phyloP scores from a whole-genome alignment of 495 filamentous ascomycete species.

The Xylaria bambusicola region DNA sequence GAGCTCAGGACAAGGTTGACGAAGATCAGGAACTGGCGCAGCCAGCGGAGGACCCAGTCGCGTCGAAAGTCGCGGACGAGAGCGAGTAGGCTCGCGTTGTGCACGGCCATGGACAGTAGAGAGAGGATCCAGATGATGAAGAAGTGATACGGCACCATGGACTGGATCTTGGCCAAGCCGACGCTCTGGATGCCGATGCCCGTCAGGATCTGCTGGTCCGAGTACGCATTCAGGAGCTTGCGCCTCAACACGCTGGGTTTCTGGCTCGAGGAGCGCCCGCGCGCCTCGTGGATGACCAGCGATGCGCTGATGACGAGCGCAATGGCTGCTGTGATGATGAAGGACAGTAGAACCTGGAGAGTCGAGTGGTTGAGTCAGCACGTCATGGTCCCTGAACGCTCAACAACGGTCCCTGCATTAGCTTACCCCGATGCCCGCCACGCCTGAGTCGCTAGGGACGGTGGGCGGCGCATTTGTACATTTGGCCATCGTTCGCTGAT shows the following conservation, averaged over 20 bases:
- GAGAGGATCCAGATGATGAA: constrained; percentile 65
- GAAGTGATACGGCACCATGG: constrained; percentile 62
- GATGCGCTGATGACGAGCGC: constrained; percentile 46
- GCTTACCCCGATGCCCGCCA: constrained; percentile 59
- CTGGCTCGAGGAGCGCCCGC: constrained; percentile 25
- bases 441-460: constrained; percentile 54
- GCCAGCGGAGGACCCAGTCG: constrained; percentile 63
- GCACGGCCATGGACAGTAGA: constrained; percentile 58
- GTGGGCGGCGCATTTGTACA: constrained; percentile 49
- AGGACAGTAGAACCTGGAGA: constrained; percentile 57
- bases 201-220: constrained; percentile 62
- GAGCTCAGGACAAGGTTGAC: constrained; percentile 54
- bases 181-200: constrained; percentile 60
- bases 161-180: constrained; percentile 50
- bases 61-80: constrained; percentile 61
- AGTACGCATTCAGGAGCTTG: constrained; percentile 59
- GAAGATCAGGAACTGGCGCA: constrained; percentile 61
- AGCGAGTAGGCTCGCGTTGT: constrained; percentile 57
- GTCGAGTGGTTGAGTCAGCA: neutral
- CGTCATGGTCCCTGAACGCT: too few species aligned
- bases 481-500: constrained; percentile 35
- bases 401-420: constrained; percentile 13
- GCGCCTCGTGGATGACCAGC: constrained; percentile 50
- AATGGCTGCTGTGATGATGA: constrained; percentile 55
- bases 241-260: constrained; percentile 49